Conservation (phyloP, 2,329 filamentous ascomycete species). For the Colletotrichum sidae region DNA sequence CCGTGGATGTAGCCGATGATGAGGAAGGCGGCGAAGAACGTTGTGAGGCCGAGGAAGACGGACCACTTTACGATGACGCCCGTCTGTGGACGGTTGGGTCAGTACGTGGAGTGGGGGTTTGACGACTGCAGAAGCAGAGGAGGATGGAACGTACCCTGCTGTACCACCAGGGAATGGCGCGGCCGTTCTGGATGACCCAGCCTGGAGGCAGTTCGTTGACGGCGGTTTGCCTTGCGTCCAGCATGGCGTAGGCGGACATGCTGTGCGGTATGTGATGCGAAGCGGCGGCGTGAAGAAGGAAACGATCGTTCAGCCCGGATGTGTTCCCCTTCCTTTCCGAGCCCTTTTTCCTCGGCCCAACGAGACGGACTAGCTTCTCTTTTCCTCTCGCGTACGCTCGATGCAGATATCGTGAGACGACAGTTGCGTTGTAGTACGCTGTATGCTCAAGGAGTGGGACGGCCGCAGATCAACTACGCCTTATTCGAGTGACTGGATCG, state of each 20-base stretch:
- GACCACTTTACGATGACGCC: slow-evolving; percentile 78
- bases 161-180: slow-evolving; percentile 44
- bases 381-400: no score
- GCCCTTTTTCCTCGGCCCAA: no score
- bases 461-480: slow-evolving; percentile 35
- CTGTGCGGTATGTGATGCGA: slow-evolving; percentile 2
- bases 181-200: slow-evolving; percentile 42
- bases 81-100: slow-evolving; percentile 53
- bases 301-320: neutral
- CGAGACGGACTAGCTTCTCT: no score
- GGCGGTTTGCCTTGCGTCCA: slow-evolving; percentile 30
- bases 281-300: neutral
- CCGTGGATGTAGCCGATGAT: slow-evolving; percentile 78
- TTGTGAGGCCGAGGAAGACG: slow-evolving; percentile 72
- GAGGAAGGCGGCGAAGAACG: slow-evolving; percentile 70
- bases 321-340: neutral
- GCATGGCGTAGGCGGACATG: slow-evolving; percentile 24
- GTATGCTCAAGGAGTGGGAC: neutral
- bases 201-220: slow-evolving; percentile 40
- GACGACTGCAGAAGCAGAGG: neutral
- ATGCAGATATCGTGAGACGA: neutral
- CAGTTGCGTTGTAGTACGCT: neutral
- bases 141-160: slow-evolving; percentile 36
- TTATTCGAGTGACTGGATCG: neutral
- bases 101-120: slow-evolving; percentile 23